These are phyloP conservation scores for Mycena epipterygia DNA, from an alignment of 768 basidiomycete species.

Conservation along the genomic window DNA sequence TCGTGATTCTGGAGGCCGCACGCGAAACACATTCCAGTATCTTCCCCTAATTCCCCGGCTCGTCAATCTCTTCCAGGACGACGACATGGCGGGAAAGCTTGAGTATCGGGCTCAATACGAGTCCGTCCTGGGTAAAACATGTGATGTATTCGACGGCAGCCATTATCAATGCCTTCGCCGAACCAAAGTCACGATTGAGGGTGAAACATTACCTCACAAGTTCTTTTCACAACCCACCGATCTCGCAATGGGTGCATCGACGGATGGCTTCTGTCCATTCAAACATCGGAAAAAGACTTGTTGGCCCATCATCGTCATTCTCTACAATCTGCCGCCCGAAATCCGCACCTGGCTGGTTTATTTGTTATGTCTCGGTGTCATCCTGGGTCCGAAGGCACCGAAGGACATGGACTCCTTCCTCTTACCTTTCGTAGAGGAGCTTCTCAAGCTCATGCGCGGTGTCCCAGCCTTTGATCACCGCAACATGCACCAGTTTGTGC, in stretches of 20 bases:
- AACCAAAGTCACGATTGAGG: conserved; percentile 38
- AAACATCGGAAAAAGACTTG: conserved; percentile 31
- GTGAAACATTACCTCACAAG: conserved; percentile 30
- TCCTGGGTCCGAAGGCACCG: conserved; percentile 44
- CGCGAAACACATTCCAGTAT: conserved; percentile 7
- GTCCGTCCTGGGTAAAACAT: not conserved
- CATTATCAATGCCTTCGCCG: conserved; percentile 38
- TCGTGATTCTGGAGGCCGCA: not conserved
- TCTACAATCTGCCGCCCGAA: conserved; percentile 49
- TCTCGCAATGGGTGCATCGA: conserved; percentile 48
- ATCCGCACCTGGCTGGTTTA: conserved; percentile 42
- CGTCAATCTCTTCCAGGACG: conserved; percentile 35
- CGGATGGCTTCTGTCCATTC: conserved; percentile 31
- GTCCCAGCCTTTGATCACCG: conserved; percentile 8
- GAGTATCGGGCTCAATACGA: conserved; percentile 36
- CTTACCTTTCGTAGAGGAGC: conserved; percentile 47
- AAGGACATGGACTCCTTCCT: conserved; percentile 50
- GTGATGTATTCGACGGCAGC: conserved; percentile 48
- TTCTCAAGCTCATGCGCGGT: conserved; percentile 2
- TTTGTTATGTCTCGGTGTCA: conserved; percentile 47
- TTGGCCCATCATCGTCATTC: conserved; percentile 48
- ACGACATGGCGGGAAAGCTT: conserved; percentile 31
- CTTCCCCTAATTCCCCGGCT: conserved; percentile 50
- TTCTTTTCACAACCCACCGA: conserved; percentile 49
- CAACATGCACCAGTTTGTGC: not conserved